Evolutionary conservation across 2,329 filamentous ascomycete genomes (phyloP).

Genomic region (Neofusicoccum sp.): DNA sequence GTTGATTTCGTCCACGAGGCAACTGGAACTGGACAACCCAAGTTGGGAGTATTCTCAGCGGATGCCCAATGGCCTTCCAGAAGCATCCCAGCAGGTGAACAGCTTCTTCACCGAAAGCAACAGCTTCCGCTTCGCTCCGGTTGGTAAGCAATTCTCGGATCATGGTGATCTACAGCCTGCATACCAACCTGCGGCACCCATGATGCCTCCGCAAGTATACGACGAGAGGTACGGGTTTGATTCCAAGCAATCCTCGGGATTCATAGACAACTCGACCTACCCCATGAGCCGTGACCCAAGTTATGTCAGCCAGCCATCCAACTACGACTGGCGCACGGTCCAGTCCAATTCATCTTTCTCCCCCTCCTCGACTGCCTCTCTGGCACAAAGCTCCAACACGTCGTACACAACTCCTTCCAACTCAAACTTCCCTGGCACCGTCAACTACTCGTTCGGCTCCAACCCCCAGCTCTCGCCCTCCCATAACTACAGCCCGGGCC

Average conservation of each 20-base stretch:
- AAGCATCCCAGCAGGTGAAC: background rate
- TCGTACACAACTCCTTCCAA: slow-evolving; percentile 10
- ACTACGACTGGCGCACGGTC: slow-evolving; percentile 14
- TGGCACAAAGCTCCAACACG: slow-evolving; percentile 10
- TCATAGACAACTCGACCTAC: slow-evolving; percentile 7
- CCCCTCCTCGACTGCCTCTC: slow-evolving; percentile 4
- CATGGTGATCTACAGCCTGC: background rate
- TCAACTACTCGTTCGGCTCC: slow-evolving; percentile 15
- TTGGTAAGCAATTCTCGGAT: background rate
- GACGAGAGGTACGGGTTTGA: slow-evolving; percentile 12
- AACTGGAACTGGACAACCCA: slow-evolving; percentile 6
- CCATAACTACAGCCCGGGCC: slow-evolving; percentile 11
- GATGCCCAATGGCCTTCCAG: slow-evolving; percentile 1
- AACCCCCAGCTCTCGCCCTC: slow-evolving; percentile 7
- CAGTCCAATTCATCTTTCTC: slow-evolving; percentile 15
- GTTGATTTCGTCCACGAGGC: slow-evolving; percentile 1
- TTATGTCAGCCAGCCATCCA: slow-evolving; percentile 13
- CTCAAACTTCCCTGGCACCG: slow-evolving; percentile 12
- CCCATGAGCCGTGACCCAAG: slow-evolving; percentile 15
- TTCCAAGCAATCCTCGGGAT: slow-evolving; percentile 4
- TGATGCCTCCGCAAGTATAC: slow-evolving; percentile 15
- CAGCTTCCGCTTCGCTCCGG: background rate
- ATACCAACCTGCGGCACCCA: slow-evolving; percentile 5
- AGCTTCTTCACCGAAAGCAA: slow-evolving; percentile 1
- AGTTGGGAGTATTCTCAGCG: background rate